phyloP scores from a whole-genome alignment of 805 yeast genomes.

The Clavispora phyllophila region DNA sequence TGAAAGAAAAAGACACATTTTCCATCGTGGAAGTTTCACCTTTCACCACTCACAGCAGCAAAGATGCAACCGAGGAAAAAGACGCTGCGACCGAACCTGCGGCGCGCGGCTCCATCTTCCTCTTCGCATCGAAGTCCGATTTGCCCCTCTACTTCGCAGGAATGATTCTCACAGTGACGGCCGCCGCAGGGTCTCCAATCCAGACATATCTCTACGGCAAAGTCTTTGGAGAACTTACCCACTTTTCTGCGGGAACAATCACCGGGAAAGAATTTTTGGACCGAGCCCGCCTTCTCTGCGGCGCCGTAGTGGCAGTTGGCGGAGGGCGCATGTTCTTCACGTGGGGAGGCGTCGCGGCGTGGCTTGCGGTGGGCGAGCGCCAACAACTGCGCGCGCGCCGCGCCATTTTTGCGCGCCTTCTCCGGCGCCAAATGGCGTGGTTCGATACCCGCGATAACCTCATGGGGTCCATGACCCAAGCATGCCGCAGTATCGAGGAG shows the following conservation, averaged over 20 bases:
- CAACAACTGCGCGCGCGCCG: conserved; percentile 57
- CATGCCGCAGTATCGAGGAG: conserved; percentile 73
- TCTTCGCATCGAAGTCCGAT: conserved; percentile 9
- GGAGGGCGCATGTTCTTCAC: conserved; percentile 25
- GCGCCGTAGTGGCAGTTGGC: conserved; percentile 30
- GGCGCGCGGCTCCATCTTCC: conserved; percentile 6
- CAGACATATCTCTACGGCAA: conserved; percentile 63
- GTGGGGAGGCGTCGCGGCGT: conserved; percentile 54
- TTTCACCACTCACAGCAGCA: background rate
- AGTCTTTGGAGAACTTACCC: conserved; percentile 42
- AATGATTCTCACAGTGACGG: conserved; percentile 36
- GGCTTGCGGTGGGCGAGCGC: conserved; percentile 70
- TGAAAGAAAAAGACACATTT: background rate
- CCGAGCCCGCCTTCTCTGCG: conserved; percentile 24
- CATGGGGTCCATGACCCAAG: conserved; percentile 60
- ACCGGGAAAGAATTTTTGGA: conserved; percentile 15
- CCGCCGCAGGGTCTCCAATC: conserved; percentile 57
- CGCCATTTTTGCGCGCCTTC: conserved; percentile 38
- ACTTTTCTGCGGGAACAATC: conserved; percentile 24
- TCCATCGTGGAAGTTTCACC: background rate
- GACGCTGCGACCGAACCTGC: background rate
- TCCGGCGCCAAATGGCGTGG: conserved; percentile 53
- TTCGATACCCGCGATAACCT: conserved; percentile 52
- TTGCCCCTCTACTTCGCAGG: conserved; percentile 7
- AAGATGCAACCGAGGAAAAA: background rate